Evolutionary conservation across 352 stramenopile genomes (phyloP).

Genomic region (Globisporangium rhizosaccharum): DNA sequence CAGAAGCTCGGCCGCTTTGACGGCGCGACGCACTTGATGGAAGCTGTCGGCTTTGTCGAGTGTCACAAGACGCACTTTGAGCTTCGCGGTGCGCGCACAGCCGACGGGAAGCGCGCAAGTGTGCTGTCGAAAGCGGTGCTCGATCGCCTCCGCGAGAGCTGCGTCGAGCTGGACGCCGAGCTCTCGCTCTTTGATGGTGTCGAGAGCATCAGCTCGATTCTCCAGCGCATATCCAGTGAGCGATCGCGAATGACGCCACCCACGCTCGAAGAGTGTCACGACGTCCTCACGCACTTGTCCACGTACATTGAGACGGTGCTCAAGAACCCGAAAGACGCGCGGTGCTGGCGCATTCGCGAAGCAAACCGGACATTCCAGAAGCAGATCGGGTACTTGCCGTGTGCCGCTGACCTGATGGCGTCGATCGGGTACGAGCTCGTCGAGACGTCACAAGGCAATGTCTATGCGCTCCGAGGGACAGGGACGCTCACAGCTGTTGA

Average conservation of each 20-base stretch:
- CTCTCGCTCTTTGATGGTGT: constrained; percentile 56
- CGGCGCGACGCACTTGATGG: constrained; percentile 44
- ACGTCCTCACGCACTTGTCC: constrained; percentile 25
- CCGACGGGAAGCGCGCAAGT: constrained; percentile 36
- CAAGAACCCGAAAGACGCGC: constrained; percentile 66
- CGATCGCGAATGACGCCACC: constrained; percentile 22
- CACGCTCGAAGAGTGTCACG: constrained; percentile 40
- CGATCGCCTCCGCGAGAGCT: constrained; percentile 39
- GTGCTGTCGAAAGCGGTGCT: constrained; percentile 36
- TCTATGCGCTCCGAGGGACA: constrained; percentile 48
- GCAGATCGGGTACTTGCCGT: constrained; percentile 56
- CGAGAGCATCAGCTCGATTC: constrained; percentile 51
- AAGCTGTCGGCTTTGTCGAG: constrained; percentile 55
- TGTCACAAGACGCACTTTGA: constrained; percentile 53
- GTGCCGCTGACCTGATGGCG: constrained; percentile 45
- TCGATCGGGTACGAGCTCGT: constrained; percentile 52
- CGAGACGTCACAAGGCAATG: constrained; percentile 34
- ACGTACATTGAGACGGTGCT: constrained; percentile 56
- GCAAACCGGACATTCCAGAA: constrained; percentile 49
- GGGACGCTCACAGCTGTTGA: constrained; percentile 6
- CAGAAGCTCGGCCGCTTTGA: constrained; percentile 61
- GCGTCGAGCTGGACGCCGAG: constrained; percentile 47
- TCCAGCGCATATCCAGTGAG: constrained; percentile 36
- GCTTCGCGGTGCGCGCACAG: constrained; percentile 30
- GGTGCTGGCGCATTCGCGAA: constrained; percentile 63